These are phyloP conservation scores for Dothiorella sarmentorum DNA, from an alignment of 2,329 filamentous ascomycete species.

Conservation along the genomic window DNA sequence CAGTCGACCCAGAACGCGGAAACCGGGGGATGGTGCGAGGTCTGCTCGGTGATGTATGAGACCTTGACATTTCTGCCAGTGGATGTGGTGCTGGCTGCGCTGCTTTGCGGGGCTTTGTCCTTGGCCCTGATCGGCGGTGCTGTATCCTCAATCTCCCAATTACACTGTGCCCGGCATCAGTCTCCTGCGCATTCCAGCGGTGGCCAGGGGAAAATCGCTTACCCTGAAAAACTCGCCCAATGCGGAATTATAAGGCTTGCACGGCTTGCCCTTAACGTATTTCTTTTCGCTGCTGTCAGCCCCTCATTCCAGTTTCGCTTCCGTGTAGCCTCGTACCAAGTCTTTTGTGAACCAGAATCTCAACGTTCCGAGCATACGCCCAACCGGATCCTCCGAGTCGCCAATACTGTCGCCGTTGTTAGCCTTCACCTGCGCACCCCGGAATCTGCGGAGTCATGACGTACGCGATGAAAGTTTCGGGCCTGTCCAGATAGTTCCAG, in stretches of 20 bases:
- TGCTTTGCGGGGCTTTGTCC: conserved; percentile 41
- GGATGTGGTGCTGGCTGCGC: conserved; percentile 35
- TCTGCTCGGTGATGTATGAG: conserved; percentile 95
- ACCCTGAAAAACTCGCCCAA: conserved; percentile 96
- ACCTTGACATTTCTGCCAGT: conserved; percentile 63
- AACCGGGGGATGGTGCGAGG: conserved; percentile 94
- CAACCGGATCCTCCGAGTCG: conserved; percentile 84
- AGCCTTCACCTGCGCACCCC: conserved; percentile 29
- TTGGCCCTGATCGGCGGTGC: conserved; percentile 56
- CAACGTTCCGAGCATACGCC: conserved; percentile 90
- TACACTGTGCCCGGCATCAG: conserved; percentile 60
- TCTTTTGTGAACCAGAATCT: conserved; percentile 99
- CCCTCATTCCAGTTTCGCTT: background rate
- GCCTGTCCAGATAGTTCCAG: conserved; percentile 96
- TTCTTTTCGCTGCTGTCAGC: conserved; percentile 54
- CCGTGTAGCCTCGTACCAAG: conserved; percentile 50
- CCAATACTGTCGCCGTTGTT: conserved; percentile 58
- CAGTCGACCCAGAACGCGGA: conserved; percentile 94
- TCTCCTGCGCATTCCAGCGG: background rate
- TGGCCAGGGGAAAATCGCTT: conserved; percentile 31
- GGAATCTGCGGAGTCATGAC: conserved; percentile 21
- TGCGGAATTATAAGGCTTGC: conserved; percentile 98
- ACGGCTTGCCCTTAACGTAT: conserved; percentile 97
- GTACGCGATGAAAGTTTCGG: conserved; percentile 76
- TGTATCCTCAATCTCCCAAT: conserved; percentile 87